phyloP scores from a whole-genome alignment of 176 grass and related monocot genomes.

The Neostapfia colusana region DNA sequence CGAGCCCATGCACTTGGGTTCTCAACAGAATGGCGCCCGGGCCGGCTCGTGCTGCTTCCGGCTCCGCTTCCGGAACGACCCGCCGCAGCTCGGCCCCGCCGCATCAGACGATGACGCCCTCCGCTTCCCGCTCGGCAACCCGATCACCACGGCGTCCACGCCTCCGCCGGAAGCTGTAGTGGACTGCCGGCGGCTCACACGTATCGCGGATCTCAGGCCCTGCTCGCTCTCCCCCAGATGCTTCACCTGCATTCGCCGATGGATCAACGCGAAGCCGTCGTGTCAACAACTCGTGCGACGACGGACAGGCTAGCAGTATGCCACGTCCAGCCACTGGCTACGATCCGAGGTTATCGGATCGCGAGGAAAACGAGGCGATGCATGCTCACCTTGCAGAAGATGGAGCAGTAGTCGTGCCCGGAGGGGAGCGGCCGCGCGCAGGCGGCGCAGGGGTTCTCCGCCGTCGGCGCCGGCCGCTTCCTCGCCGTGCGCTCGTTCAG shows the following conservation, averaged over 20 bases:
- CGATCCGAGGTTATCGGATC: background rate
- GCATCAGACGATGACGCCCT: slow-evolving; percentile 9
- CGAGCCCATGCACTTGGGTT: background rate
- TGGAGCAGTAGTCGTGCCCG: slow-evolving; percentile 39
- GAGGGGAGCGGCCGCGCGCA: slow-evolving; percentile 37
- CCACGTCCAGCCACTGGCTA: background rate
- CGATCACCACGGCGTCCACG: background rate
- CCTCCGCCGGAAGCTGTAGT: background rate
- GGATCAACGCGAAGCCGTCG: background rate
- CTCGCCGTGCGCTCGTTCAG: slow-evolving; percentile 54
- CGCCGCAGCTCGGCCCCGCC: slow-evolving; percentile 28
- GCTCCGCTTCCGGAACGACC: slow-evolving; percentile 41
- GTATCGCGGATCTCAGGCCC: slow-evolving; percentile 33
- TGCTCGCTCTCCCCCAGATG: slow-evolving; percentile 39
- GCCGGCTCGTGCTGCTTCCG: slow-evolving; percentile 43
- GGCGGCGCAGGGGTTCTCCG: slow-evolving; percentile 43
- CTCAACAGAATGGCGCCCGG: slow-evolving; percentile 39
- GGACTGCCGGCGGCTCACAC: background rate
- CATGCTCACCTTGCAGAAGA: slow-evolving; percentile 49
- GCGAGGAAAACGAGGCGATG: background rate
- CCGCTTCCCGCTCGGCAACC: slow-evolving; percentile 20
- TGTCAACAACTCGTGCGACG: background rate
- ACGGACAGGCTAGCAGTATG: background rate
- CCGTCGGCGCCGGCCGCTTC: slow-evolving; percentile 30
- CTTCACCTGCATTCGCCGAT: slow-evolving; percentile 38